Evolutionary conservation across 179 eudicot genomes (phyloP).

Genomic region (Amaranthus tricolor): DNA sequence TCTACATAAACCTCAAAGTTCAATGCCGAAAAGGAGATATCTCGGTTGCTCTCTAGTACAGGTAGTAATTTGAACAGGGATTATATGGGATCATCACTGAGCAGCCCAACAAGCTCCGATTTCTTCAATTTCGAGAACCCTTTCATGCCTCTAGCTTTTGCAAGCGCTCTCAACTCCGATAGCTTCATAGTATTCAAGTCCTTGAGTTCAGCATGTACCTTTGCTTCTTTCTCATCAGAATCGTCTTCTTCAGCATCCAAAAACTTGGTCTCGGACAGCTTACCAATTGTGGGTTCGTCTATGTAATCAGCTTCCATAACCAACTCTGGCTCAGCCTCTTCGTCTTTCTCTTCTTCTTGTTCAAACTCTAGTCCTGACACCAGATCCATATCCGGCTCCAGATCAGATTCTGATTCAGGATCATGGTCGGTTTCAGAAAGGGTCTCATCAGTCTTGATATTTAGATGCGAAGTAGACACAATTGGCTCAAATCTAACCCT

Average conservation of each 20-base stretch:
- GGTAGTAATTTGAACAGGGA: background rate
- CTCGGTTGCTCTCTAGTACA: background rate
- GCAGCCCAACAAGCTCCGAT: conserved; percentile 64
- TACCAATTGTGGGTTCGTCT: conserved; percentile 41
- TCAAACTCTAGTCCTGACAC: conserved; percentile 24
- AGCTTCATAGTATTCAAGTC: conserved; percentile 71
- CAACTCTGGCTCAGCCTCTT: conserved; percentile 36
- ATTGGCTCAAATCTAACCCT: conserved; percentile 49
- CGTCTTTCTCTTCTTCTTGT: conserved; percentile 25
- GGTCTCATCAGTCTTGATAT: conserved; percentile 29
- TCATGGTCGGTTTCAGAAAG: conserved; percentile 33
- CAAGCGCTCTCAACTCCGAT: conserved; percentile 64
- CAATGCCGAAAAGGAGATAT: conserved; percentile 9
- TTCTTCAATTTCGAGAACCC: conserved; percentile 85
- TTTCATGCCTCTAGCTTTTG: conserved; percentile 82
- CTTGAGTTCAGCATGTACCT: conserved; percentile 15
- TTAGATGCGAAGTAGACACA: conserved; percentile 24
- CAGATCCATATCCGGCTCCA: conserved; percentile 33
- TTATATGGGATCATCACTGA: conserved; percentile 45
- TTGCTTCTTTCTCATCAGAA: conserved; percentile 34
- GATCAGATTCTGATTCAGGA: conserved; percentile 29
- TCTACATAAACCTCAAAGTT: conserved; percentile 6
- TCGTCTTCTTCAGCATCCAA: conserved; percentile 36
- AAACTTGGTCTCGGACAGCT: conserved; percentile 43
- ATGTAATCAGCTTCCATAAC: conserved; percentile 32